A percentile compares a stretch with the other conserved stretches of the same genome.
Conservation (phyloP, 116 monocot genomes). For the Dioscorea cayenensis region DNA sequence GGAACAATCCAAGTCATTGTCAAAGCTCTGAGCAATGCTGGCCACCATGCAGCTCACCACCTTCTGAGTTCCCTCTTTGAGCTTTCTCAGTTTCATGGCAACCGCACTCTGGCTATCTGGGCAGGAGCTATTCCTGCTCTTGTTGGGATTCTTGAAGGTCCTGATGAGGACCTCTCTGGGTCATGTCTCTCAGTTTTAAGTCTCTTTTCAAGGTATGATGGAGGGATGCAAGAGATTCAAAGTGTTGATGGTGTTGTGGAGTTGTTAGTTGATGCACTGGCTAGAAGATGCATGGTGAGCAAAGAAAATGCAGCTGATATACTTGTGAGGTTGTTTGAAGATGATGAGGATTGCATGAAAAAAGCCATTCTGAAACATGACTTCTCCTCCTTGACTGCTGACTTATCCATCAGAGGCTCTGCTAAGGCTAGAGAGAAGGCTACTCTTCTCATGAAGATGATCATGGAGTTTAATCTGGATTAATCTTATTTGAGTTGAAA, state of each 20-base stretch:
- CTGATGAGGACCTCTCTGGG: not conserved
- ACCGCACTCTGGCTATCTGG: slow-evolving; percentile 22
- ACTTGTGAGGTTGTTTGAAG: slow-evolving; percentile 15
- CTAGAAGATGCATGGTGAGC: slow-evolving; percentile 16
- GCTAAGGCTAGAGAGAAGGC: slow-evolving; percentile 16
- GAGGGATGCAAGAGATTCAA: not conserved
- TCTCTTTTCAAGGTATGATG: not conserved
- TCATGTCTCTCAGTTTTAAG: not conserved
- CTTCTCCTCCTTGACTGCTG: slow-evolving; percentile 10
- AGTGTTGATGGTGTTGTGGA: slow-evolving; percentile 4
- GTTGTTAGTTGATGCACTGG: slow-evolving; percentile 13
- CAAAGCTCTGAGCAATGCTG: not conserved
- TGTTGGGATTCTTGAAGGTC: not conserved
- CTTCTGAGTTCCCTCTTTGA: slow-evolving; percentile 20
- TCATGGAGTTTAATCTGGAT: slow-evolving; percentile 18
- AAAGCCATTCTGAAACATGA: slow-evolving; percentile 11
- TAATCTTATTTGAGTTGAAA: slow-evolving; percentile 3
- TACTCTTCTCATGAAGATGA: slow-evolving; percentile 17
- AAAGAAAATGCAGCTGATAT: slow-evolving; percentile 21
- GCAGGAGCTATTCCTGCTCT: slow-evolving; percentile 15
- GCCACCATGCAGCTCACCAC: not conserved
- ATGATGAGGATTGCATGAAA: slow-evolving; percentile 1
- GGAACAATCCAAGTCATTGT: slow-evolving; percentile 13
- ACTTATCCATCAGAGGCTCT: slow-evolving; percentile 17
- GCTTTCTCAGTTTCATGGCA: slow-evolving; percentile 26